Evolutionary conservation across 2,329 filamentous ascomycete species (phyloP), one percentile per base, ranked within the genome.

Genomic region (Didymella pinodella): DNA sequence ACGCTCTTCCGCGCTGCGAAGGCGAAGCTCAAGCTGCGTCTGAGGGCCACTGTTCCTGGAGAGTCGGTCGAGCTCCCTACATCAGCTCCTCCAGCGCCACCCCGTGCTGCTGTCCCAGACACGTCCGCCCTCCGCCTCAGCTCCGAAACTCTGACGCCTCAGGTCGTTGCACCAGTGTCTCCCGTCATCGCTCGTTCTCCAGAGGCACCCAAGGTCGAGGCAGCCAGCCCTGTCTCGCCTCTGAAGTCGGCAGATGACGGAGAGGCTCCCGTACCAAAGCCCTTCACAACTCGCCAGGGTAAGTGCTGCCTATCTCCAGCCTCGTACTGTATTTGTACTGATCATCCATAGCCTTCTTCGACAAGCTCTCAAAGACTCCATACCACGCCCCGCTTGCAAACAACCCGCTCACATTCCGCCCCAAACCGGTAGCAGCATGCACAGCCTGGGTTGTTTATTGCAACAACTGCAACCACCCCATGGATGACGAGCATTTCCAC

Each of bases 1-100:
- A 95, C 97, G 76, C 89, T 99, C 41, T 94, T 95, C 77, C 90
- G 95, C 71, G 95, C 95, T 66, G 95, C 95, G 65, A 99, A 97
- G 83, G 95, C 95, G 36, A 99, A 99, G 85, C 88, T 93, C 66
- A 99, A 98, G 88, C 88, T 99, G 68, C 93, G 95, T 79, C 86
- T 99, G 59, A 91, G 88, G 66, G 89, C 91, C 36, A 89, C 86
- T 38, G 81, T 83, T 41, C 81, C 82, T 7, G 78, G 84, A 54
- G 83, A 88, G 67, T 82, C 86, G 22, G 28, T 48, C n/a, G 65
- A 68, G 52, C 43, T 47, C 20, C 66, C 66, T 36, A 50, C 62
- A 18, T 44, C 65, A 40, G 57, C 64, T 34, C 63, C 68, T 22
- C 50, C 65, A 32, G 56, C 61, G 11, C 53, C 57, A 7, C 26